Conservation (phyloP, 768 basidiomycete species). For the Chalciporus piperatus region DNA sequence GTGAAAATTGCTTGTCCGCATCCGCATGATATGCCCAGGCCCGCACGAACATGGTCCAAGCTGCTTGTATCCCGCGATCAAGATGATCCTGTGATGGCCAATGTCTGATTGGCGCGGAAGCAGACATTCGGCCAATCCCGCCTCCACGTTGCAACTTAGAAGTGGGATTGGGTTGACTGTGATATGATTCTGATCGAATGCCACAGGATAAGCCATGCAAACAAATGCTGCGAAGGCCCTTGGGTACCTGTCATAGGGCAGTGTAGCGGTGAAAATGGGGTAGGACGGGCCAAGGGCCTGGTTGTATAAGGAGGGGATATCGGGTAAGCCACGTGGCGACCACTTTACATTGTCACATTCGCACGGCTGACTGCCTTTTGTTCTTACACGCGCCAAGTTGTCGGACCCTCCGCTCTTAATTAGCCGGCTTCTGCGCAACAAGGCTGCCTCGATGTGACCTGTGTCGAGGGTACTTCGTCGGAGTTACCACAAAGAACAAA, state of each 20-base stretch:
- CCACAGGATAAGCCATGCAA: no score
- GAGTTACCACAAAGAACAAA: slow-evolving; percentile 40
- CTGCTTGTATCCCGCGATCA: neutral
- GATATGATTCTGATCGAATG: no score
- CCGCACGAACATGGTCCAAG: neutral
- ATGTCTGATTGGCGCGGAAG: neutral
- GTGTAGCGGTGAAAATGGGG: neutral
- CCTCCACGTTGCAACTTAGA: neutral
- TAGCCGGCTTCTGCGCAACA: slow-evolving; percentile 24
- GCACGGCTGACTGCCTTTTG: slow-evolving; percentile 19
- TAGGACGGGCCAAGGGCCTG: neutral
- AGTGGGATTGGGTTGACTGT: neutral
- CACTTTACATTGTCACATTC: slow-evolving; percentile 30
- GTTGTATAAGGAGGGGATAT: slow-evolving; percentile 9
- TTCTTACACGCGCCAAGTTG: slow-evolving; percentile 15
- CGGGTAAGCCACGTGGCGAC: slow-evolving; percentile 25
- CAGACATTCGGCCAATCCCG: neutral
- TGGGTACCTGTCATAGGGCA: neutral
- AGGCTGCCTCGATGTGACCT: slow-evolving; percentile 37
- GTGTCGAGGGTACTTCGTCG: slow-evolving; percentile 34
- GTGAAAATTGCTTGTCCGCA: slow-evolving; percentile 8
- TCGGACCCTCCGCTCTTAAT: slow-evolving; percentile 15
- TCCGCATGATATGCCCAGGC: neutral
- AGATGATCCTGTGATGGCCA: neutral
- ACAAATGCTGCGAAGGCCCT: neutral